Base-by-base conservation (phyloP, 805 yeast species). In the Pichia californica region DNA sequence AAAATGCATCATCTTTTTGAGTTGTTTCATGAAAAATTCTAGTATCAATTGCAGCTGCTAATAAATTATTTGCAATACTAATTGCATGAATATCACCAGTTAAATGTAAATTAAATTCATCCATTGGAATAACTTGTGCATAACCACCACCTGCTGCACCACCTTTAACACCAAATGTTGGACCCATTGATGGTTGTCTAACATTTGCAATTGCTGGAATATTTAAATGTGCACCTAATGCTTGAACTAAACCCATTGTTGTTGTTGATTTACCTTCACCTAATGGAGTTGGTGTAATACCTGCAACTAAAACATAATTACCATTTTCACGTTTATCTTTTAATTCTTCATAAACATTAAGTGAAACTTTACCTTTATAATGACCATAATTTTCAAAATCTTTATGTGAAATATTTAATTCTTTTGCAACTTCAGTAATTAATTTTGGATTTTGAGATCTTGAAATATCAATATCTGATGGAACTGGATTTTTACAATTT, bases 121-220 rank as follows among this genome's bases (percentile, higher is more conserved):
- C 91, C 93, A 83, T 83, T 50, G 93, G 93, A 60, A 83, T 82
- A 27, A 83, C 93, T 64, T 83, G 91, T 25, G 93, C 81, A 59
- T 83, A 83, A 47, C 93, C 93, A 63, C 93, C 91, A 61, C 93
- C 93, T 7, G 93, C 93, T 53, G 93, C 93, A 67, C 93, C 93
- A 65, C 93, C 93, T 63, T 83, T 83, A 53, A 83, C 82, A 67
- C 93, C 93, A 57, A 83, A 83, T 16, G 93, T 83, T 51, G 93
- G 93, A 44, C 93, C 93, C 89, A 83, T 82, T 8, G 88, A 81
- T 21, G 93, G 93, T 62, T 83, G 93, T 71, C 93, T 77, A 41
- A 83, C 93, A 59, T 83, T 83, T 51, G 91, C 93, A 58, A 83
- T 74, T 13, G 82, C 81, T 46, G 81, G 77, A 52, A 76, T 71